These are phyloP conservation scores for Mycena galopus DNA, from an alignment of 768 basidiomycete genomes.

Conservation along the genomic window DNA sequence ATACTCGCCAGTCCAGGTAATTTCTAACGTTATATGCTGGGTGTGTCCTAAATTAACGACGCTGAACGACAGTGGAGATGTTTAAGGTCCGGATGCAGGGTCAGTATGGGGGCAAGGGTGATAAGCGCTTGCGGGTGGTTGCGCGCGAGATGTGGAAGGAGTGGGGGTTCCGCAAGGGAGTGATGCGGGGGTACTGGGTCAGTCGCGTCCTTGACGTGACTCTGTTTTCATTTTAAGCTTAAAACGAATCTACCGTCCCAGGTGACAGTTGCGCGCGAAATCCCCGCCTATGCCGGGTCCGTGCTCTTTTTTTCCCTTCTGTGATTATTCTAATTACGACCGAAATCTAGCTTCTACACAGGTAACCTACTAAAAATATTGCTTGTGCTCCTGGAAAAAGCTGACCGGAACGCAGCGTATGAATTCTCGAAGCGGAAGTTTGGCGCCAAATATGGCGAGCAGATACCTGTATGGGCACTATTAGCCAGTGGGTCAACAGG, in stretches of 20 bases:
- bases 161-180: conserved; percentile 88
- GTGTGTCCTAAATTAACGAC: background rate
- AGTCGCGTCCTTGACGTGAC: background rate
- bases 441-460: conserved; percentile 65
- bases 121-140: conserved; percentile 82
- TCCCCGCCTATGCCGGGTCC: conserved; percentile 95
- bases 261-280: conserved; percentile 93
- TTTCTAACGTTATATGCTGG: background rate
- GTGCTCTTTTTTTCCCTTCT: background rate
- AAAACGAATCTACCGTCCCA: no score
- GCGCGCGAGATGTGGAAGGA: conserved; percentile 87
- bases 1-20: conserved; percentile 91
- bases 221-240: background rate
- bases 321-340: no score
- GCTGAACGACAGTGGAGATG: conserved; percentile 82
- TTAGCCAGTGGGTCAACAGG: conserved; percentile 87
- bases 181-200: conserved; percentile 99
- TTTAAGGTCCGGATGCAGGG: conserved; percentile 99
- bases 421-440: conserved; percentile 92
- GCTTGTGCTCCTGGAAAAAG: background rate
- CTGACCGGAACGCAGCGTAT: conserved; percentile 65
- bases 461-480: conserved; percentile 87
- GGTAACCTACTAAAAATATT: conserved; percentile 49
- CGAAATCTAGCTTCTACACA: conserved; percentile 71
- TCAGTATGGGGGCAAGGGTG: conserved; percentile 86